phyloP scores from a whole-genome alignment of 768 basidiomycete species.

The Boletus reticuloceps region DNA sequence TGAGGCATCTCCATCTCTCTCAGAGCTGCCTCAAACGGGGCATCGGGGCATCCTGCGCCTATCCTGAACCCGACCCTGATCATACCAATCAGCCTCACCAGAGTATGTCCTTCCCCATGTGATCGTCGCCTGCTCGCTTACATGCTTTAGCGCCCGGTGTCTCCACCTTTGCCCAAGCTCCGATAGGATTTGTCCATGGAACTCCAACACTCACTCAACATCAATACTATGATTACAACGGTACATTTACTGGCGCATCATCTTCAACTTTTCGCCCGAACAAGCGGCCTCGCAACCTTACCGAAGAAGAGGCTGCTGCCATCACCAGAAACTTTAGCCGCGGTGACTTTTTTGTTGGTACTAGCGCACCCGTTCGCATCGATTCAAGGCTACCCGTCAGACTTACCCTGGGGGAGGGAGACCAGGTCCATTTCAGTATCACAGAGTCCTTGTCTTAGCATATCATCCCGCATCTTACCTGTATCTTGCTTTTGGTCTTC shows the following conservation, averaged over 20 bases:
- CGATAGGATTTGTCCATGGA: slow-evolving; percentile 38
- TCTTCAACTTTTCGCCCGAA: slow-evolving; percentile 76
- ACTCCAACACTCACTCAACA: slow-evolving; percentile 54
- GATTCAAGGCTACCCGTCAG: slow-evolving; percentile 78
- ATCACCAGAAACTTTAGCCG: slow-evolving; percentile 80
- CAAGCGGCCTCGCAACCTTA: slow-evolving; percentile 76
- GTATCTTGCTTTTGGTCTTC: slow-evolving; percentile 22
- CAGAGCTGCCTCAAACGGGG: slow-evolving; percentile 85
- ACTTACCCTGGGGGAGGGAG: slow-evolving; percentile 77
- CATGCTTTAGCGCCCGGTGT: slow-evolving; percentile 30
- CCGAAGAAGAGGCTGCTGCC: slow-evolving; percentile 80
- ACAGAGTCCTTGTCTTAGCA: slow-evolving; percentile 46
- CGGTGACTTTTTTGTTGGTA: slow-evolving; percentile 81
- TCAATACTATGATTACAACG: slow-evolving; percentile 75
- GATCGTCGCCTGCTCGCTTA: slow-evolving; percentile 6
- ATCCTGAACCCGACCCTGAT: slow-evolving; percentile 73
- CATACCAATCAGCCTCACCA: slow-evolving; percentile 38
- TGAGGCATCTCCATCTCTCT: not conserved
- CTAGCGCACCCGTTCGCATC: slow-evolving; percentile 77
- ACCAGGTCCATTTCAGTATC: slow-evolving; percentile 70
- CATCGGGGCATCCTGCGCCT: slow-evolving; percentile 64
- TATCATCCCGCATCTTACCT: slow-evolving; percentile 12
- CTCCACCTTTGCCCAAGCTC: slow-evolving; percentile 36
- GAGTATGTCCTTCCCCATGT: slow-evolving; percentile 15
- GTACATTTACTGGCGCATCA: slow-evolving; percentile 63